Evolutionary conservation across 2,329 filamentous ascomycete species (phyloP).

Genomic region (Verticillium nubilum): DNA sequence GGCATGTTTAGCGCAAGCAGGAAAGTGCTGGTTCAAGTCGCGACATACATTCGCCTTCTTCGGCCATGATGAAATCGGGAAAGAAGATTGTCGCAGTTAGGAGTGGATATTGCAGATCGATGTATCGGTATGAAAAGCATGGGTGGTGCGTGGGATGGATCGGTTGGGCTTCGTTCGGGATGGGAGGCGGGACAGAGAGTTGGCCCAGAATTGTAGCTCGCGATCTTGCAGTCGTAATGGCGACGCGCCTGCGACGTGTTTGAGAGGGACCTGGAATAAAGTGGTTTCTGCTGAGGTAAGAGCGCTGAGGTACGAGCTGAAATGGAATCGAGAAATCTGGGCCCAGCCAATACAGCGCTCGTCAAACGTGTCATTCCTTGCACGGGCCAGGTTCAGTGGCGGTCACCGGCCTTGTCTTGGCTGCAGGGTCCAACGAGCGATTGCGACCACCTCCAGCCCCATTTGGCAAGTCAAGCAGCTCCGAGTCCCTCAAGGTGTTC

Average conservation of each 20-base stretch:
- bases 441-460: background rate
- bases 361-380: background rate
- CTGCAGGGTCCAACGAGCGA: background rate
- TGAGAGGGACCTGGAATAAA: background rate
- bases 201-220: background rate
- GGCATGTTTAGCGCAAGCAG: background rate
- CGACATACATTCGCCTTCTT: slow-evolving; percentile 1
- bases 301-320: no score
- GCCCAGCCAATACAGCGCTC: background rate
- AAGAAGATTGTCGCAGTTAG: background rate
- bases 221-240: background rate
- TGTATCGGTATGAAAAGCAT: background rate
- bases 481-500: background rate
- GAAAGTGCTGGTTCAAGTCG: background rate
- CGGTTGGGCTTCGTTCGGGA: background rate
- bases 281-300: background rate
- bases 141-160: background rate
- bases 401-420: background rate
- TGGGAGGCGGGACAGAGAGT: background rate
- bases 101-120: no score
- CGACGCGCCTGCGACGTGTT: background rate
- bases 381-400: background rate
- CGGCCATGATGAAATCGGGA: background rate
- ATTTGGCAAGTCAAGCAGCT: background rate
- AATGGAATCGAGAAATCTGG: no score